These are phyloP conservation scores for Nicotiana rustica DNA, from an alignment of 305 asterid genomes.

Conservation along the genomic window DNA sequence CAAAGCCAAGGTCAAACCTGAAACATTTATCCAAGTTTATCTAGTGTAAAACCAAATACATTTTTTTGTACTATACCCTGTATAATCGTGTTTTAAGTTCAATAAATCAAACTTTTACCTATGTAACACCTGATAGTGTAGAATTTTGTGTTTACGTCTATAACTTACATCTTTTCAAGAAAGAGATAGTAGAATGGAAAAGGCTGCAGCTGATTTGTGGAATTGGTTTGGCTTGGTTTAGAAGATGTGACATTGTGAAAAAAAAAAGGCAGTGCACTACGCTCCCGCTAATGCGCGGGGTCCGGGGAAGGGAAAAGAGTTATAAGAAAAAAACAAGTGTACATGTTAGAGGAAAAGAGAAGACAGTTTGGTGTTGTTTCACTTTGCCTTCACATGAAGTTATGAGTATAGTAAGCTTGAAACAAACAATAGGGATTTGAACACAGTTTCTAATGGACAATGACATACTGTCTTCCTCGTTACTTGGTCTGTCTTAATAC, in stretches of 20 bases:
- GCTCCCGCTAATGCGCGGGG: no score
- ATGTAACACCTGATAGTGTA: no score
- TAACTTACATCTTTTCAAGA: slow-evolving; percentile 54
- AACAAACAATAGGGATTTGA: not conserved
- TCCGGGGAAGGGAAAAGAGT: no score
- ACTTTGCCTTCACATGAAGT: slow-evolving; percentile 78
- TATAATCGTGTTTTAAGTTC: slow-evolving; percentile 7
- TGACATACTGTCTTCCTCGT: slow-evolving; percentile 39
- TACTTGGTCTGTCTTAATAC: not conserved
- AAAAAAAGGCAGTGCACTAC: no score
- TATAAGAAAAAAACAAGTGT: not conserved
- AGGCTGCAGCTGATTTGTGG: slow-evolving; percentile 26
- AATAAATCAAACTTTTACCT: not conserved
- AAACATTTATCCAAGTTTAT: no score
- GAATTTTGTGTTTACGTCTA: no score
- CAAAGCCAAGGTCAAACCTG: no score
- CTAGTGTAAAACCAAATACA: no score
- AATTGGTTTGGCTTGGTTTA: slow-evolving; percentile 48
- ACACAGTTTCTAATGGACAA: slow-evolving; percentile 44
- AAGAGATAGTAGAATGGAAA: slow-evolving; percentile 63
- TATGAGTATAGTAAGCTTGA: slow-evolving; percentile 26
- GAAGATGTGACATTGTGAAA: slow-evolving; percentile 43
- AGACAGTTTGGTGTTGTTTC: slow-evolving; percentile 67
- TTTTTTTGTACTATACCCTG: no score
- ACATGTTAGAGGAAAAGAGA: not conserved